These are phyloP conservation scores for Austroboletus niveus DNA, from an alignment of 1,284 basidiomycete genomes.

Conservation along the genomic window DNA sequence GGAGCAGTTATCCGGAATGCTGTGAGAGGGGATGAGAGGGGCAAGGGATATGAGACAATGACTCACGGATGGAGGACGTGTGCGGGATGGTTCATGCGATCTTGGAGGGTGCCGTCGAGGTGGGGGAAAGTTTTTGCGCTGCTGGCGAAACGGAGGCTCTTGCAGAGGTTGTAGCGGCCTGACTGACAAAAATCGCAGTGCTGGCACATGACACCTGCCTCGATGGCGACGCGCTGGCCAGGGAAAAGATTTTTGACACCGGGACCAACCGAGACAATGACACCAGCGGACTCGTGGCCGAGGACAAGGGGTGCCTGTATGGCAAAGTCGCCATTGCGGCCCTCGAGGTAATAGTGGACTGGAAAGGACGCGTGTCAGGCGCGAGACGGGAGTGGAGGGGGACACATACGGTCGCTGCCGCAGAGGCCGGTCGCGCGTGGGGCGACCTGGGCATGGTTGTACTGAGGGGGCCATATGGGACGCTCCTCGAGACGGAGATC, in stretches of 20 bases:
- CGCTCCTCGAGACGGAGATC: conserved; percentile 74
- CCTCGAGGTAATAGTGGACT: conserved; percentile 91
- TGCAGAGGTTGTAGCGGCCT: conserved; percentile 95
- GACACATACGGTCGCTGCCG: conserved; percentile 79
- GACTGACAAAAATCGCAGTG: conserved; percentile 62
- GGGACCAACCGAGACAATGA: conserved; percentile 72
- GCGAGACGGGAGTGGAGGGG: conserved; percentile 2
- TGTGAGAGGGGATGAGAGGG: conserved; percentile 32
- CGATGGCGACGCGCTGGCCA: conserved; percentile 91
- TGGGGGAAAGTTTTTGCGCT: conserved; percentile 93
- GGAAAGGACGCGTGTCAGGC: conserved; percentile 12
- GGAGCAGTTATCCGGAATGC: conserved; percentile 74
- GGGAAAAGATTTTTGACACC: conserved; percentile 64
- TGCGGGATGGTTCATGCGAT: conserved; percentile 85
- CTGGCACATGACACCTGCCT: conserved; percentile 88
- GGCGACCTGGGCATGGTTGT: conserved; percentile 70
- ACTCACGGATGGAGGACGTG: conserved; percentile 84
- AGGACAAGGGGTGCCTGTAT: conserved; percentile 82
- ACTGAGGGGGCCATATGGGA: conserved; percentile 61
- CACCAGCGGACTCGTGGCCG: conserved; percentile 89
- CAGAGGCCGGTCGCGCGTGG: conserved; percentile 87
- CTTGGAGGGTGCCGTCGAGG: conserved; percentile 88
- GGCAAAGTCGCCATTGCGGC: conserved; percentile 89
- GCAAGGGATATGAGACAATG: not conserved
- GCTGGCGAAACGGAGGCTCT: conserved; percentile 82